Evolutionary conservation across 495 filamentous ascomycete genomes (phyloP).

Genomic region (Chaetomium fimeti): DNA sequence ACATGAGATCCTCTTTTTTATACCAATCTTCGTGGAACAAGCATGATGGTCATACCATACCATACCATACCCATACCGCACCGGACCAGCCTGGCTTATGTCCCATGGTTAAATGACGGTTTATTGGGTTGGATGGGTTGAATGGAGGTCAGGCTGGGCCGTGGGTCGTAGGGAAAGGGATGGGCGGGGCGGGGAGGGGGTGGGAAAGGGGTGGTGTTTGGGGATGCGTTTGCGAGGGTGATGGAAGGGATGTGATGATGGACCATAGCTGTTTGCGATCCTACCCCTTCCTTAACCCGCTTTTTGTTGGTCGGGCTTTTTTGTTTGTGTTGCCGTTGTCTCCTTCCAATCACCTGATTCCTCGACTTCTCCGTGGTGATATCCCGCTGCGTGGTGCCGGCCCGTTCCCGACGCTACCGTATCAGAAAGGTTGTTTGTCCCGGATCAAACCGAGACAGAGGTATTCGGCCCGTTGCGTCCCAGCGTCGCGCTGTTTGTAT

Average conservation of each 20-base stretch:
- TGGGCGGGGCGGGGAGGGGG: background rate
- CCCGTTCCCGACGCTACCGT: no score
- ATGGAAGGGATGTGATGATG: background rate
- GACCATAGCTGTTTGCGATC: background rate
- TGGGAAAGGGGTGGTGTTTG: slow-evolving; percentile 2
- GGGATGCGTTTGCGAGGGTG: background rate
- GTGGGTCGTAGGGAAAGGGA: background rate
- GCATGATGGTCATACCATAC: slow-evolving; percentile 18
- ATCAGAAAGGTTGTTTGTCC: no score
- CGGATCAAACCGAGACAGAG: no score
- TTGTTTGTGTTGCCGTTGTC: no score
- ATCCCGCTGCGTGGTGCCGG: no score
- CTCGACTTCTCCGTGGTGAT: no score
- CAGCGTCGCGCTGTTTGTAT: no score
- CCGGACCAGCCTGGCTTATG: slow-evolving; percentile 1
- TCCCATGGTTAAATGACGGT: slow-evolving; percentile 11
- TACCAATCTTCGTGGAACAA: slow-evolving; percentile 15
- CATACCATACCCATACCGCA: slow-evolving; percentile 10
- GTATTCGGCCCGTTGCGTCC: no score
- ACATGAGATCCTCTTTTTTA: slow-evolving; percentile 14
- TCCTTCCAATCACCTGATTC: no score
- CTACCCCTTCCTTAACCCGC: no score
- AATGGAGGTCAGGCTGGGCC: background rate
- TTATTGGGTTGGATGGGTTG: background rate
- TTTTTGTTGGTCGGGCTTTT: no score